Evolutionary conservation across 2,329 filamentous ascomycete species (phyloP).

Genomic region (Uncinocarpus reesii): DNA sequence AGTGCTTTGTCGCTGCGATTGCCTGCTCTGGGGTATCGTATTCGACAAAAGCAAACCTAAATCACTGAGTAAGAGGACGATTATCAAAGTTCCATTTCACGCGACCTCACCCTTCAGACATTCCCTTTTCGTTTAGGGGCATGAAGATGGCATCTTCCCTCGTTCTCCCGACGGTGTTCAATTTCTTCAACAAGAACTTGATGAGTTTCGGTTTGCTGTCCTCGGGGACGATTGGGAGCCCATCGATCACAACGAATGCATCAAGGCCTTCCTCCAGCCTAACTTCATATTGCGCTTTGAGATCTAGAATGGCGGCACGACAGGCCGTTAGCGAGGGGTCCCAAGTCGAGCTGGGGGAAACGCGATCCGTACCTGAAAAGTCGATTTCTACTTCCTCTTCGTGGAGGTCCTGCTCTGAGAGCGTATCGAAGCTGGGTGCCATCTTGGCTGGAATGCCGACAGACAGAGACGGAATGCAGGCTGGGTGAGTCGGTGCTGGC

Average conservation of each 20-base stretch:
- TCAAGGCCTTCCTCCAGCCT: constrained; percentile 93
- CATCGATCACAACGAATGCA: constrained; percentile 91
- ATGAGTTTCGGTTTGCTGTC: constrained; percentile 88
- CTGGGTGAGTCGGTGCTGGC: neutral
- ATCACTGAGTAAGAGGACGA: neutral
- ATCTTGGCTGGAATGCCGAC: constrained; percentile 48
- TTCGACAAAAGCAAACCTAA: constrained; percentile 91
- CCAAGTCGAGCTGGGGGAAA: constrained; percentile 7
- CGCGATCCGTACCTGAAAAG: constrained; percentile 52
- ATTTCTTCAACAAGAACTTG: constrained; percentile 91
- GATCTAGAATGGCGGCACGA: constrained; percentile 44
- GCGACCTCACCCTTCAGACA: constrained; percentile 65
- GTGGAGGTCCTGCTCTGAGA: constrained; percentile 85
- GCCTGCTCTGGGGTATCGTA: constrained; percentile 87
- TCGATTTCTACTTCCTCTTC: constrained; percentile 89
- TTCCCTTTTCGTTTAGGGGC: constrained; percentile 79
- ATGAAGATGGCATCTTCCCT: constrained; percentile 84
- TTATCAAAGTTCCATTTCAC: neutral
- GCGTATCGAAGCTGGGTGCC: constrained; percentile 86
- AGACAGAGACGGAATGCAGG: neutral
- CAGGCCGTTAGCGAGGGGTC: constrained; percentile 22
- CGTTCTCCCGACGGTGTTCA: constrained; percentile 74
- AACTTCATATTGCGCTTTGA: constrained; percentile 89
- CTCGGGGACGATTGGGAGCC: constrained; percentile 76
- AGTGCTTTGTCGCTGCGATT: constrained; percentile 73